A percentile compares a stretch with the other conserved stretches of the same genome.
These are phyloP conservation scores for Physaria fendleri DNA, from an alignment of 345 rosid genomes.

Conservation along the genomic window DNA sequence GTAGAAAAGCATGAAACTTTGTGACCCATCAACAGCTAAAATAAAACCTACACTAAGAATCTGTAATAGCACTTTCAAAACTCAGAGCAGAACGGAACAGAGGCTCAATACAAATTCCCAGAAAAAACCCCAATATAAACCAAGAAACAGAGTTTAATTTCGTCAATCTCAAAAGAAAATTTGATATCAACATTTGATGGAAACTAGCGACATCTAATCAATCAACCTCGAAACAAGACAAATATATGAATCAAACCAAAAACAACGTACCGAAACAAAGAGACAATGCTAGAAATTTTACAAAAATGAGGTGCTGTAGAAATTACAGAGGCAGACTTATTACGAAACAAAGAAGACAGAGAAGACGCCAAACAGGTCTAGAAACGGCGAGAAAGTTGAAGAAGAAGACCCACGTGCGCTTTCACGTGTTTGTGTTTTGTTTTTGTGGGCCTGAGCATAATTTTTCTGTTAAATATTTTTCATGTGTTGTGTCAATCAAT, in stretches of 20 bases:
- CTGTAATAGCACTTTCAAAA: background rate
- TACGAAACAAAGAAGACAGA: background rate
- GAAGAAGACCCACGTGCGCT: slow-evolving; percentile 5
- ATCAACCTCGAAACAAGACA: background rate
- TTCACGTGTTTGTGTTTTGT: slow-evolving; percentile 6
- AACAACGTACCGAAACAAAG: background rate
- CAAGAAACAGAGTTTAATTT: background rate
- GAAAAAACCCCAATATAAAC: too few species aligned
- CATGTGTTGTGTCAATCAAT: background rate
- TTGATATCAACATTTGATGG: background rate
- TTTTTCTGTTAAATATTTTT: background rate
- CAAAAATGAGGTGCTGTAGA: background rate
- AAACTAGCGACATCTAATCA: background rate
- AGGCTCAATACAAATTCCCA: background rate
- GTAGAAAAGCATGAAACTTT: background rate
- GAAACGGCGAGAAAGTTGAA: slow-evolving; percentile 16
- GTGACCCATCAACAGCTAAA: background rate
- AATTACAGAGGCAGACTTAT: background rate
- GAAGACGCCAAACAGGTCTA: background rate
- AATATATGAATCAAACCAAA: background rate
- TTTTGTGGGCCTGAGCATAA: slow-evolving; percentile 2
- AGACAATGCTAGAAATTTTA: background rate
- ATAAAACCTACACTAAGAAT: too few species aligned
- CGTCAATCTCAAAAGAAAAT: background rate
- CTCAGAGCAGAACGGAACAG: background rate